phyloP scores from a whole-genome alignment of 1,139 yeast species.

The Protomyces pachydermus region DNA sequence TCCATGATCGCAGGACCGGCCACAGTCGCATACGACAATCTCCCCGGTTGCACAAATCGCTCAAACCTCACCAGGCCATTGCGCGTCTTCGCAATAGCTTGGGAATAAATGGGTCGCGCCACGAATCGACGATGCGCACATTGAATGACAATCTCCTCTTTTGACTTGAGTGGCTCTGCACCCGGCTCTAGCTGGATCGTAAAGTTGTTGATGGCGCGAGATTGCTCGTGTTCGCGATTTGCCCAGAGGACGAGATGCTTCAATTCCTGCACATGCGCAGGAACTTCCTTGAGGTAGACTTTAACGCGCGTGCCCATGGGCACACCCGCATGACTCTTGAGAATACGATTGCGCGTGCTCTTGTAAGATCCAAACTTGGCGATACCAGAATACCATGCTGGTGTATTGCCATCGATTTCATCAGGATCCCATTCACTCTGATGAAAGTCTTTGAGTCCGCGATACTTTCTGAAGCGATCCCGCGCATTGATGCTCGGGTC shows the following conservation, averaged over 20 bases:
- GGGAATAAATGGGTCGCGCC: conserved; percentile 81
- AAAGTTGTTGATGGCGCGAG: conserved; percentile 74
- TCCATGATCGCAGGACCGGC: conserved; percentile 86
- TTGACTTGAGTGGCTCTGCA: conserved; percentile 82
- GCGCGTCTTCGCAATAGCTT: conserved; percentile 61
- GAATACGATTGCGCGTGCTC: conserved; percentile 65
- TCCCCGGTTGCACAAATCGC: conserved; percentile 77
- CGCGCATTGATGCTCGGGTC: conserved; percentile 69
- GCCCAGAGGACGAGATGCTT: conserved; percentile 47
- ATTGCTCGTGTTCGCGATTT: conserved; percentile 65
- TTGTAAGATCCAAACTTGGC: conserved; percentile 71
- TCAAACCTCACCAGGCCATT: conserved; percentile 86
- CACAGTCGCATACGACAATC: conserved; percentile 71
- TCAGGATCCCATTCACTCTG: conserved; percentile 84
- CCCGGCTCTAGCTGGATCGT: conserved; percentile 62
- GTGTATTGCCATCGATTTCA: conserved; percentile 71
- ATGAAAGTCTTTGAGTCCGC: conserved; percentile 80
- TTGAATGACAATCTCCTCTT: conserved; percentile 74
- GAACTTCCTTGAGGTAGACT: conserved; percentile 56
- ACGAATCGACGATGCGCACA: conserved; percentile 88
- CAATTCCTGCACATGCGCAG: conserved; percentile 46
- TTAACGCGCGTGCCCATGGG: conserved; percentile 62
- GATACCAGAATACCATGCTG: conserved; percentile 71
- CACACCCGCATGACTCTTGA: conserved; percentile 59
- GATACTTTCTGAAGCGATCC: conserved; percentile 66